Base-by-base conservation (phyloP, 345 rosid species). In the Zanthoxylum bungeanum region DNA sequence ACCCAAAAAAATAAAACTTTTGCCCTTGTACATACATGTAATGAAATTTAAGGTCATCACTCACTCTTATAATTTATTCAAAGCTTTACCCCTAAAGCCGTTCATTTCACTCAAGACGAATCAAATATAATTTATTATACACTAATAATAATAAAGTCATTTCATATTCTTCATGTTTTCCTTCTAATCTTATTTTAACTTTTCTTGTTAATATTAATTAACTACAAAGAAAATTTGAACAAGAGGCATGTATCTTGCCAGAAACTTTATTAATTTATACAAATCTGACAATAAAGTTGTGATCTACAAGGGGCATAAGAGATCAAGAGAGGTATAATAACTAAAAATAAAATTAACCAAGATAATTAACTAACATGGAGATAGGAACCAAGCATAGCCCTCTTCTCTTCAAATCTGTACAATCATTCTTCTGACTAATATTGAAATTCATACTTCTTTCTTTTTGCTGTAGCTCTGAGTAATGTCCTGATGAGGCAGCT, bases 331-430 rank as follows among this genome's bases (percentile, higher is more conserved):
- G 52, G 60, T 25, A 28, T 28, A 5, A 21, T 9, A 34, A 49
- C 39, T 42, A 63, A 61, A 69, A 83, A 75, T 69, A 73, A n/a
- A n/a, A 79, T 79, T 73, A 87, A 80, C 85, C 85, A 52, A 82
- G 79, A 66, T 81, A 82, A 52, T 89, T 82, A 77, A 88, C 78
- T 73, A 93, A 83, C 91, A 86, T 77, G 79, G 98, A 88, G 49
- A 87, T 57, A 78, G 89, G 97, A 75, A 89, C 88, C 80, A 89
- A 77, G 74, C 98, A 86, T 68, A 89, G 68, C 16, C 98, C 98
- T 77, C 86, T 87, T 68, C 89, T 83, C 82, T 85, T 85, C 73
- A 93, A 73, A 75, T 86, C 89, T 65, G 83, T 64, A 58, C 60
- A 65, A 12, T 78, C 76, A 4, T 70, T 76, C 51, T 72, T 77